phyloP scores from a whole-genome alignment of 2,329 filamentous ascomycete species.

The Xylaria sp. region DNA sequence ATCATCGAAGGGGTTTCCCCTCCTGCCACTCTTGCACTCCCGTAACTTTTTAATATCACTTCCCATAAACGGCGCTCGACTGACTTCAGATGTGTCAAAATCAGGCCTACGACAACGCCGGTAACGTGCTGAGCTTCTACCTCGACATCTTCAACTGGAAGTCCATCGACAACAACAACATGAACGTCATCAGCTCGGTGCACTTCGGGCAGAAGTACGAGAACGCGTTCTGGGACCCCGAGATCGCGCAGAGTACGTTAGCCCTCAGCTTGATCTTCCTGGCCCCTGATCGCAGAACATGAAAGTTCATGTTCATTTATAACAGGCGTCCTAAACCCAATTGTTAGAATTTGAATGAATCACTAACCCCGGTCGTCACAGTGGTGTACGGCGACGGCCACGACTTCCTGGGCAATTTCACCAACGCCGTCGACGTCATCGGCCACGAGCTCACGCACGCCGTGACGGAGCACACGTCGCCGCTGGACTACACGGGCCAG shows the following conservation, averaged over 20 bases:
- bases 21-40: not conserved
- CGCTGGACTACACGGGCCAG: constrained; percentile 63
- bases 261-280: not conserved
- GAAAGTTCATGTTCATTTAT: not conserved
- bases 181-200: constrained; percentile 63
- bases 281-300: too few species aligned
- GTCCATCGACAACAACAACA: constrained; percentile 63
- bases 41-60: not conserved
- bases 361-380: not conserved
- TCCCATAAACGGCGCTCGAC: not conserved
- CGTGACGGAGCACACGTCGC: constrained; percentile 62
- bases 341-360: not conserved
- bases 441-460: constrained; percentile 69
- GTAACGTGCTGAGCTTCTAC: constrained; percentile 63
- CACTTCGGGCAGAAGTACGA: constrained; percentile 63
- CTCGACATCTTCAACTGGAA: constrained; percentile 61
- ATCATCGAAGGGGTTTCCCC: too few species aligned
- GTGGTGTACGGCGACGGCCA: constrained; percentile 68
- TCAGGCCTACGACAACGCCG: constrained; percentile 62
- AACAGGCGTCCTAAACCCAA: not conserved
- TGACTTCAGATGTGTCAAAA: not conserved
- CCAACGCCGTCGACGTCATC: constrained; percentile 65
- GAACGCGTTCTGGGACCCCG: constrained; percentile 66
- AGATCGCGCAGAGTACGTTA: constrained; percentile 54
- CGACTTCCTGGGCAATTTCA: constrained; percentile 63